phyloP scores from a whole-genome alignment of 208 protist species.

The Acanthamoeba polyphaga region DNA sequence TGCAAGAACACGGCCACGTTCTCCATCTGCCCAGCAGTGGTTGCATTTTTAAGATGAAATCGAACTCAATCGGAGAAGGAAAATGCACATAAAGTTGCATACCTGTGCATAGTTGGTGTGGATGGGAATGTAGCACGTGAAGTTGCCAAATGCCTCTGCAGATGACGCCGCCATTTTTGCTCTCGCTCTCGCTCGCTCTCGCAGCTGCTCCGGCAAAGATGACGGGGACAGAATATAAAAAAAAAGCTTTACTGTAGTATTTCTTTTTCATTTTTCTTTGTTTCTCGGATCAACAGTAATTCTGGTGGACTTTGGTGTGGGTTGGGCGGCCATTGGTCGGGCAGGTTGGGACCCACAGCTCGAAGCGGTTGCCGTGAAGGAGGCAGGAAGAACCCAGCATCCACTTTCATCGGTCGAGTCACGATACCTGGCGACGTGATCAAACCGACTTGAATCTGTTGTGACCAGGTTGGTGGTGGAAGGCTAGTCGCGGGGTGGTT shows the following conservation, averaged over 20 bases:
- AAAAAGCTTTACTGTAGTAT: neutral
- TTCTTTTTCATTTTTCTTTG: no score
- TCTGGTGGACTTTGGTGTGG: neutral
- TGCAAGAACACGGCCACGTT: constrained; percentile 67
- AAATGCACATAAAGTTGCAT: neutral
- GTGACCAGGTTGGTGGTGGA: no score
- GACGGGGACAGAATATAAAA: neutral
- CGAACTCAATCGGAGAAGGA: neutral
- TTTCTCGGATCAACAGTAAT: neutral
- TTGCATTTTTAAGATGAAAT: neutral
- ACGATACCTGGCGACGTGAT: neutral
- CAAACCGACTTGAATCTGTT: no score
- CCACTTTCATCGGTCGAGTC: neutral
- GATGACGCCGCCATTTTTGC: neutral
- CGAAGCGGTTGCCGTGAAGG: neutral
- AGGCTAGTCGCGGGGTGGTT: no score
- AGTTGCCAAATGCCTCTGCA: constrained; percentile 20
- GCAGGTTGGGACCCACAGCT: neutral
- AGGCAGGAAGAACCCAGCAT: neutral
- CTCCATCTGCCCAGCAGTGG: constrained; percentile 41
- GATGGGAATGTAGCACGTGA: constrained; percentile 73
- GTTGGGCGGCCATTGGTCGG: neutral
- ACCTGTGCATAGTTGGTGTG: constrained; percentile 75
- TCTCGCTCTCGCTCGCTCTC: no score
- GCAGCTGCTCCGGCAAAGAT: no score